Evolutionary conservation across 1,284 basidiomycete species (phyloP).

Genomic region (Boletus subluridellus): DNA sequence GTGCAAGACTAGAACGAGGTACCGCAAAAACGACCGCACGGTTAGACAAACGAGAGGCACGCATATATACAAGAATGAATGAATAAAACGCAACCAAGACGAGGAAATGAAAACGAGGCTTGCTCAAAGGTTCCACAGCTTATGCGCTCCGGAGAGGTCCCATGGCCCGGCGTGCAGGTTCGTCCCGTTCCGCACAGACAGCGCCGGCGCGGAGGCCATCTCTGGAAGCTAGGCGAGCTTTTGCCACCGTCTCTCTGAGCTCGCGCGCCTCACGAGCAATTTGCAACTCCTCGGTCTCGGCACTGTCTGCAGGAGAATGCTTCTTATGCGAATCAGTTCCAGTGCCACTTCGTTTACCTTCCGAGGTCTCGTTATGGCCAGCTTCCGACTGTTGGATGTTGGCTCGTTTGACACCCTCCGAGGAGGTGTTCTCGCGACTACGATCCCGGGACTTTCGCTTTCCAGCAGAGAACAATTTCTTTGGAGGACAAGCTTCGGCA

Average conservation of each 20-base stretch:
- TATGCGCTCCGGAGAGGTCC: slow-evolving; percentile 28
- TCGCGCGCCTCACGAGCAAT: slow-evolving; percentile 28
- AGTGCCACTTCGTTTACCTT: slow-evolving; percentile 11
- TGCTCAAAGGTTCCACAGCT: not conserved
- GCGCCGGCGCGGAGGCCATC: slow-evolving; percentile 34
- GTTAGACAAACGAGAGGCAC: not conserved
- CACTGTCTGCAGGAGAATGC: not conserved
- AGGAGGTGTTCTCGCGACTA: slow-evolving; percentile 16
- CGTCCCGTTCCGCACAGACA: slow-evolving; percentile 28
- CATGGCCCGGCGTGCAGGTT: slow-evolving; percentile 30
- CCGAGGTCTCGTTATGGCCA: slow-evolving; percentile 9
- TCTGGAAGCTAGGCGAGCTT: slow-evolving; percentile 22
- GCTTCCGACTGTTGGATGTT: slow-evolving; percentile 6
- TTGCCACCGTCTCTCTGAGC: slow-evolving; percentile 20
- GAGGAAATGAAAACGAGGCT: not conserved
- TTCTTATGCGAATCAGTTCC: not conserved
- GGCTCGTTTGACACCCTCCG: slow-evolving; percentile 13
- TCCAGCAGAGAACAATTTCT: slow-evolving; percentile 20
- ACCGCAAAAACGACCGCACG: slow-evolving; percentile 9
- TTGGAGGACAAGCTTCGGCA: slow-evolving; percentile 31
- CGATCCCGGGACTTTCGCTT: slow-evolving; percentile 27
- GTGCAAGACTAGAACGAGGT: slow-evolving; percentile 10
- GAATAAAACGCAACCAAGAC: not conserved
- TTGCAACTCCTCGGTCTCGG: slow-evolving; percentile 10
- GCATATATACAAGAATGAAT: slow-evolving; percentile 9